Percentiles rank a stretch among this genome's conserved stretches.
phyloP scores from a whole-genome alignment of 2,329 filamentous ascomycete species.

The Lomentospora prolificans region DNA sequence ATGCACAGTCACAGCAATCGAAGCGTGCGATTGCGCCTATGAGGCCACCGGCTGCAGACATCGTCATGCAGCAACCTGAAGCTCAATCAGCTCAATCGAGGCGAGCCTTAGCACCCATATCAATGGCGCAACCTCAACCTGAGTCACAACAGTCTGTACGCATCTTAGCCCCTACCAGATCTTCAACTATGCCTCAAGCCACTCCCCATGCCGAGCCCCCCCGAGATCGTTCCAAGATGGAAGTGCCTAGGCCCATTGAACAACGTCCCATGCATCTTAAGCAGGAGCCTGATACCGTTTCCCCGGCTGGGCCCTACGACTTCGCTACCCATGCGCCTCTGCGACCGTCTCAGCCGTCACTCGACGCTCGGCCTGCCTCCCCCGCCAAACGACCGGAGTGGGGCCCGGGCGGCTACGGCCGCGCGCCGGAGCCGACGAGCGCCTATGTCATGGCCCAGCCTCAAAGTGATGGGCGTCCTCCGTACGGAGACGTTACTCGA shows the following conservation, averaged over 20 bases:
- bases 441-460: background rate
- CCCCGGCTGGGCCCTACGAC: background rate
- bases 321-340: constrained; percentile 1
- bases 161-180: background rate
- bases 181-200: background rate
- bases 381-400: background rate
- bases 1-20: constrained; percentile 10
- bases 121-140: constrained; percentile 19
- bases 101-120: constrained; percentile 20
- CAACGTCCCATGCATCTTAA: constrained; percentile 5
- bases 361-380: background rate
- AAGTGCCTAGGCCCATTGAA: constrained; percentile 1
- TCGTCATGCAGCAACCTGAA: constrained; percentile 3
- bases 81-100: background rate
- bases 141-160: constrained; percentile 13
- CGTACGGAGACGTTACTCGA: background rate
- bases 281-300: constrained; percentile 1
- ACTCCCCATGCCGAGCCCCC: background rate
- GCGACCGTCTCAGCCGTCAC: background rate
- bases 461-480: background rate
- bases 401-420: background rate
- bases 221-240: background rate
- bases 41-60: background rate
- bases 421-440: background rate
- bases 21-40: background rate